phyloP scores from a whole-genome alignment of 2,329 filamentous ascomycete species.

The Talaromyces piceae region DNA sequence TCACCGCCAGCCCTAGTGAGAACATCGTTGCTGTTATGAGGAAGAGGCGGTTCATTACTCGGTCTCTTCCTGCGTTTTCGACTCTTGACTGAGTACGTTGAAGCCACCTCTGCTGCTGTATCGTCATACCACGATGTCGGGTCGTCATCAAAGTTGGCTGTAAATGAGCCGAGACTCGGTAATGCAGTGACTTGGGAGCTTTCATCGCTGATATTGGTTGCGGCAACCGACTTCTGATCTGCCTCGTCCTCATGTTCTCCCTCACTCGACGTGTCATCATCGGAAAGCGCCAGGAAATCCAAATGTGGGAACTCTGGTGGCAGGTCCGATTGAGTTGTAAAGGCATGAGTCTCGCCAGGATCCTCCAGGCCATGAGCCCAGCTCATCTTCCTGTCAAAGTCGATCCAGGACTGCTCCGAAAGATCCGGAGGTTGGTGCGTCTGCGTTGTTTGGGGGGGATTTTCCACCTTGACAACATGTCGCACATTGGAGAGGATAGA shows the following conservation, averaged over 20 bases:
- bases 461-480: constrained; percentile 10
- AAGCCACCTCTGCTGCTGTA: constrained; percentile 9
- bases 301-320: constrained; percentile 19
- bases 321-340: constrained; percentile 16
- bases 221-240: not conserved
- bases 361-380: constrained; percentile 15
- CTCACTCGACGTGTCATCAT: constrained; percentile 10
- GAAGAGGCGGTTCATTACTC: constrained; percentile 1
- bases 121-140: constrained; percentile 4
- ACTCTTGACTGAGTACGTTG: constrained; percentile 6
- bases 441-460: constrained; percentile 7
- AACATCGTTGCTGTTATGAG: not conserved
- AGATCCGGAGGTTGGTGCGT: constrained; percentile 15
- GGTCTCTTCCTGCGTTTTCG: constrained; percentile 7
- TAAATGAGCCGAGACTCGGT: constrained; percentile 12
- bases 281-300: constrained; percentile 15
- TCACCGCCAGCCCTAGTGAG: not conserved
- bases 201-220: constrained; percentile 8
- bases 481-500: constrained; percentile 1
- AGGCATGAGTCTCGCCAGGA: constrained; percentile 12
- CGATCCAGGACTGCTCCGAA: constrained; percentile 12
- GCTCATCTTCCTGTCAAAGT: constrained; percentile 10
- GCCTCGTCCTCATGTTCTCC: constrained; percentile 10
- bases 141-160: not conserved
- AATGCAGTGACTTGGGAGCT: constrained; percentile 23